Evolutionary conservation across 2,329 filamentous ascomycete genomes (phyloP), one percentile per base, ranked within the genome.

Genomic region (Sordariomycetes sp.): DNA sequence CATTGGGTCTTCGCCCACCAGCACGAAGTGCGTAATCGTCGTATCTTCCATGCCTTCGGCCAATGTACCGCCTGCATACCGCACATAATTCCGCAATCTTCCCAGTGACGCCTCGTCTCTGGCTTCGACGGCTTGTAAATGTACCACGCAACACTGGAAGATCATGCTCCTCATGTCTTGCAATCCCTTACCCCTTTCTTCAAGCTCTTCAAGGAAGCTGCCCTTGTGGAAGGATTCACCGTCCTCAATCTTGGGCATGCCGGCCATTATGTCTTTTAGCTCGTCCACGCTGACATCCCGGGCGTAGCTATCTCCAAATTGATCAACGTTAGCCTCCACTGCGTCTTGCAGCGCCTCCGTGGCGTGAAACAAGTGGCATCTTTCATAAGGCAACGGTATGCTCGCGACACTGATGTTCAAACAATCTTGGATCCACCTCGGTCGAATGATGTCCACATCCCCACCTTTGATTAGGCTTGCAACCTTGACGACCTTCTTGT

Each of bases 351-450:
- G 65, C 2, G 64, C 67, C 4, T 77, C 70, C 0, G 70, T 73
- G 0, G 75, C 75, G 47, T 81, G 76, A 40, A 92, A 81, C 46
- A 96, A 64, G 46, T 96, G 87, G 0, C 66, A 46, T 3, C 60
- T 66, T 43, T 75, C 70, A 27, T 66, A 69, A 1, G 70, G 69
- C 5, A 94, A 72, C 7, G 94, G 57, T 10, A 82, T 70, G 4
- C 71, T 66, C 4, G 68, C 70, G 2, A 47, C 65, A 34, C 42
- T 69, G 57, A 55, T 75, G 54, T 71, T 70, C 21, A 94, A 67
- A 46, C 86, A 92, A 53, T 96, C 87, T 19, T 84, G 65, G 3
- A 96, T 62, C 92, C 92, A 98, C 6, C 66, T 69, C 0, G 88
- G 83, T 16, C 76, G 75, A 37, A 96, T 68, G 33, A 98, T 80